Evolutionary conservation across 2,329 filamentous ascomycete genomes (phyloP).

Genomic region (Geosmithia morbida): DNA sequence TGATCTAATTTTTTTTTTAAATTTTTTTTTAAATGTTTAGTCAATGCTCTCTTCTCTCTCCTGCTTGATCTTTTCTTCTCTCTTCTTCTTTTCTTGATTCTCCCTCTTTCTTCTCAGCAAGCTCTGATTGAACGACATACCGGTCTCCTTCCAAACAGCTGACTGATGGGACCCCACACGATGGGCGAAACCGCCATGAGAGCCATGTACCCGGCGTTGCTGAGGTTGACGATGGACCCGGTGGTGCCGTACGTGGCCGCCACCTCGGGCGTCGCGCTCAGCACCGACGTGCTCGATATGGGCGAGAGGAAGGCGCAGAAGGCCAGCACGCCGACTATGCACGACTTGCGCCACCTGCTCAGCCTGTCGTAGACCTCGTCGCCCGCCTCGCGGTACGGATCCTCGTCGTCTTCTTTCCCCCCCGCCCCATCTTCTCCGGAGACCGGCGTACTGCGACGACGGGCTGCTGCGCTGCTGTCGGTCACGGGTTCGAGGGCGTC

Average conservation of each 20-base stretch:
- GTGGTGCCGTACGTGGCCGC: conserved; percentile 49
- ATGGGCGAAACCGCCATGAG: conserved; percentile 59
- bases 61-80: no score
- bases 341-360: conserved; percentile 42
- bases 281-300: conserved; percentile 57
- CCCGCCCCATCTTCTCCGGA: conserved; percentile 2
- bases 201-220: conserved; percentile 61
- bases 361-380: conserved; percentile 53
- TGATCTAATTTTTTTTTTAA: no score
- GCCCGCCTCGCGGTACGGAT: conserved; percentile 12
- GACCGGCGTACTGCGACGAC: no score
- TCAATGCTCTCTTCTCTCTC: no score
- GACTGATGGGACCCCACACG: conserved; percentile 59
- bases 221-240: conserved; percentile 55
- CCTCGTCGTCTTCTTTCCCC: conserved; percentile 2
- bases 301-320: conserved; percentile 67
- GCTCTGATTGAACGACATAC: no score
- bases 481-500: conserved; percentile 12
- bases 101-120: no score
- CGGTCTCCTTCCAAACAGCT: conserved; percentile 44
- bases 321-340: conserved; percentile 55
- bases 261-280: conserved; percentile 63
- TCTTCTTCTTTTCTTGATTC: no score
- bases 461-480: conserved; percentile 1
- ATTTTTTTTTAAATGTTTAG: no score